A percentile compares a stretch with the other conserved stretches of the same genome.
Conservation (phyloP, 2,329 filamentous ascomycete species). For the Cladorrhinum sp. region DNA sequence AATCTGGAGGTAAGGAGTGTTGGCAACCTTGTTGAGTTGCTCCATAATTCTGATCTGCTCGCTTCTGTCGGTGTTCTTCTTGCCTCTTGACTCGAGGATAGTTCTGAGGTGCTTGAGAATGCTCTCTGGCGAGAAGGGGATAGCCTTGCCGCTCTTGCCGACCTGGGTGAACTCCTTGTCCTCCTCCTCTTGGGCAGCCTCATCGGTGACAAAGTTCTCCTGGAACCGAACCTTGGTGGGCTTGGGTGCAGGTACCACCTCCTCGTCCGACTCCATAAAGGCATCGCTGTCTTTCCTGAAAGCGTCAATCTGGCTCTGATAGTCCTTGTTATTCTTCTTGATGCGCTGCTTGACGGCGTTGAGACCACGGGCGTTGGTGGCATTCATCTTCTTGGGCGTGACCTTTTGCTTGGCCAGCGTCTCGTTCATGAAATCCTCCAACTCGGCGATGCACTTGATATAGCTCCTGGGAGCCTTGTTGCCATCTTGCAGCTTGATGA, state of each 20-base stretch:
- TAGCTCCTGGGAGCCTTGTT: conserved; percentile 85
- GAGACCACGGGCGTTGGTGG: conserved; percentile 86
- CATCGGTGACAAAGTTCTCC: conserved; percentile 47
- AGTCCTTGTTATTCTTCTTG: conserved; percentile 98
- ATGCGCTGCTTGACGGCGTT: conserved; percentile 98
- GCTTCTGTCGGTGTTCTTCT: conserved; percentile 94
- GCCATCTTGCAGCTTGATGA: conserved; percentile 72
- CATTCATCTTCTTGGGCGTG: conserved; percentile 97
- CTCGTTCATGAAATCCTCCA: conserved; percentile 94
- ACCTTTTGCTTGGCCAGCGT: conserved; percentile 94
- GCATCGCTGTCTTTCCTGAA: conserved; percentile 82
- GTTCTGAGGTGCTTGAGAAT: conserved; percentile 94
- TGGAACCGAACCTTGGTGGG: conserved; percentile 49
- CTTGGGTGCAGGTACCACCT: conserved; percentile 55
- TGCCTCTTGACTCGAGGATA: conserved; percentile 93
- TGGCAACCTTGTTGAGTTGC: conserved; percentile 85
- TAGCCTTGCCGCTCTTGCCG: conserved; percentile 80
- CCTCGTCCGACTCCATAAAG: conserved; percentile 83
- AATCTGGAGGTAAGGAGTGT: conserved; percentile 89
- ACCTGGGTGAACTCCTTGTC: conserved; percentile 89
- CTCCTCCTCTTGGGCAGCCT: conserved; percentile 57
- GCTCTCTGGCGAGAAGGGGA: conserved; percentile 93
- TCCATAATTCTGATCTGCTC: conserved; percentile 99
- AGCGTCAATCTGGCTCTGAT: conserved; percentile 79
- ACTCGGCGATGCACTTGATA: conserved; percentile 86